Evolutionary conservation across 192 early-diverging fungal genomes (phyloP), one percentile per base, ranked within the genome.

Genomic region (Entomortierella beljakovae): DNA sequence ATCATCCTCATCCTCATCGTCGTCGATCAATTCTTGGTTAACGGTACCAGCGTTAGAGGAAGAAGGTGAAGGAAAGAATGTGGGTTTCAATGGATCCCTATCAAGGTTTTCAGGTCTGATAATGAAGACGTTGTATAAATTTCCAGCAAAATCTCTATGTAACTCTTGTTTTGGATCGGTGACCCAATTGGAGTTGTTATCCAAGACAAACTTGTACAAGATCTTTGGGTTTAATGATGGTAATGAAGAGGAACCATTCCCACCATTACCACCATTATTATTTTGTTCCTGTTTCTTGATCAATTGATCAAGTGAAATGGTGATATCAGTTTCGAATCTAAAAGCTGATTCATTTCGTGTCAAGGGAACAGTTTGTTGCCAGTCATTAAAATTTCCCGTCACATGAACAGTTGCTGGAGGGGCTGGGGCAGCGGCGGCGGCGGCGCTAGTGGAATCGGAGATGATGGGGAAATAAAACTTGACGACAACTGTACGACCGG

Each of bases 181-280:
- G 40, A 79, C 75, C 75, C 75, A 79, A 22, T 57, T 38, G 6
- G 16, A 20, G 43, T 57, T 15, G 5, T 49, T 56, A 29, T 79
- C 62, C 34, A 79, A 50, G 6, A 79, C 75, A 79, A 70, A 79
- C 57, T 79, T 79, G 68, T 54, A 79, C 29, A 79, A 51, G 48
- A 79, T 63, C 33, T 70, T 79, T 52, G 23, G 42, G 18, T n/a
- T n/a, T 18, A 18, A 43, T 18, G 42, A 43, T 18, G 42, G 18
- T 43, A 18, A 43, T 43, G 42, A 43, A 11, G 42, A 43, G 8
- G 42, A 43, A 43, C 42, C 42, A 11, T 18, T 43, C 50, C 50
- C 25, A 7, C 25, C 25, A n/a, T 7, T 22, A 18, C 18, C 42
- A 18, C 10, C 10, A 43, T 43, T 9, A 18, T 18, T 9, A 31